Evolutionary conservation across 768 basidiomycete species (phyloP), one percentile per base, ranked within the genome.

Genomic region (Dacryopinax primogenitus): DNA sequence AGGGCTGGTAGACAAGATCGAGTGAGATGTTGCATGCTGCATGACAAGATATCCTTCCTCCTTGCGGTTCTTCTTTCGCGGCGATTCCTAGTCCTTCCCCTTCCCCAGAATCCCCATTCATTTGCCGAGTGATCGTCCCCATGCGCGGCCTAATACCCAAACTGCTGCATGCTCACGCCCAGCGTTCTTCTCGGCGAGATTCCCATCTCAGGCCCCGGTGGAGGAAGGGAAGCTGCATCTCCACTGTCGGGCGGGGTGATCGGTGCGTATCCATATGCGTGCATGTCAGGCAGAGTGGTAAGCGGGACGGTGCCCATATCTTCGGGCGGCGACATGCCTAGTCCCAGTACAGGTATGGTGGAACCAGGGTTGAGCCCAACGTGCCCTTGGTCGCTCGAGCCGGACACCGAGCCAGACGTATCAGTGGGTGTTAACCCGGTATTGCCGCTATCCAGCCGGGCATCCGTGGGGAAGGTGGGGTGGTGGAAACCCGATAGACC

Each of bases 221-320:
- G 26, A 13, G 51, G 13, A 23, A 21, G 13, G 7, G 51, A 23
- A 30, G 51, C 12, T 6, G 51, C 12, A 30, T 58, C 51, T 23
- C 51, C 51, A 15, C 26, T 28, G 30, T 58, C 51, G 30, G 51
- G 51, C 51, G 51, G 51, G 51, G 51, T 58, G 30, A 58, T 58
- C 13, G 51, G 13, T 18, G 51, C 3, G 30, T 32, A 58, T 30
- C 51, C 51, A 30, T 58, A 58, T 18, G 11, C 13, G 3, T 58
- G 51, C 51, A 58, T 58, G 3, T 58, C 51, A 7, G 51, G 26
- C 9, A 58, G 30, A 3, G 13, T 30, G 30, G 51, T 7, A 30
- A 58, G 51, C 9, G 45, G 23, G 13, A 47, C 13, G 51, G 41
- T 18, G 41, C 16, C 18, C 41, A 21, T 30, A 30, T n/a, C n/a